Conservation (phyloP, 1,284 basidiomycete genomes). For the Trametes sp. region DNA sequence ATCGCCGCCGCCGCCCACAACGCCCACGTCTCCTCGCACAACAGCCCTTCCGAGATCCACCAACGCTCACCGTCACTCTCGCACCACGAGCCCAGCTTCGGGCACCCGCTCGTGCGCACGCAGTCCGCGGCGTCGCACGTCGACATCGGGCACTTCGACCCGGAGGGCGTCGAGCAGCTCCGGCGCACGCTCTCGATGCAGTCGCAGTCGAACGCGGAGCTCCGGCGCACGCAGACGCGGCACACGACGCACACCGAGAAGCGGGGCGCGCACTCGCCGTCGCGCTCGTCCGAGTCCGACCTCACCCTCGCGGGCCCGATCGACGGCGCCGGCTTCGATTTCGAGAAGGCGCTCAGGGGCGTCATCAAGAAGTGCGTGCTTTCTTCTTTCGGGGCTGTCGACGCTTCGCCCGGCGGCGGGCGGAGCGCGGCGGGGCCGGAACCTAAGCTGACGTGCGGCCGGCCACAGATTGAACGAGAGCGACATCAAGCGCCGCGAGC, state of each 20-base stretch:
- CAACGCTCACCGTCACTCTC: constrained; percentile 2
- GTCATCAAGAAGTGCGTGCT: constrained; percentile 49
- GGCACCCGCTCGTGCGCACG: constrained; percentile 10
- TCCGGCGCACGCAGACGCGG: neutral
- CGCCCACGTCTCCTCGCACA: constrained; percentile 5
- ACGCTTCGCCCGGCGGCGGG: neutral
- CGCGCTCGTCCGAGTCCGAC: constrained; percentile 34
- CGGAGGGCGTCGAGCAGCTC: constrained; percentile 42
- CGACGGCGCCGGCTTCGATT: constrained; percentile 50
- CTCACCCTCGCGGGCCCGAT: constrained; percentile 35
- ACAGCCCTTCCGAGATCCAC: neutral
- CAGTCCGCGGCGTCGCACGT: constrained; percentile 27
- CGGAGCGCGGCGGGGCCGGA: neutral
- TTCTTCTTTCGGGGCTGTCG: neutral
- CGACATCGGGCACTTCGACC: constrained; percentile 42
- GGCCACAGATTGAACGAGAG: constrained; percentile 51
- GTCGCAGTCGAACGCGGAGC: constrained; percentile 25
- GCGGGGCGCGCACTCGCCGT: neutral
- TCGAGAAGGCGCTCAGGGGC: constrained; percentile 50
- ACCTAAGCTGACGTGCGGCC: too few species aligned
- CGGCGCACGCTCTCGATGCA: constrained; percentile 38
- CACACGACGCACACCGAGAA: neutral
- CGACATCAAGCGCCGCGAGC: constrained; percentile 51
- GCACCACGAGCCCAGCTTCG: neutral
- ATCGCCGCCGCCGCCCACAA: constrained; percentile 30